Percentiles rank a stretch among this genome's conserved stretches.
Conservation (phyloP, 768 basidiomycete species). For the Pisolithus tinctorius region DNA sequence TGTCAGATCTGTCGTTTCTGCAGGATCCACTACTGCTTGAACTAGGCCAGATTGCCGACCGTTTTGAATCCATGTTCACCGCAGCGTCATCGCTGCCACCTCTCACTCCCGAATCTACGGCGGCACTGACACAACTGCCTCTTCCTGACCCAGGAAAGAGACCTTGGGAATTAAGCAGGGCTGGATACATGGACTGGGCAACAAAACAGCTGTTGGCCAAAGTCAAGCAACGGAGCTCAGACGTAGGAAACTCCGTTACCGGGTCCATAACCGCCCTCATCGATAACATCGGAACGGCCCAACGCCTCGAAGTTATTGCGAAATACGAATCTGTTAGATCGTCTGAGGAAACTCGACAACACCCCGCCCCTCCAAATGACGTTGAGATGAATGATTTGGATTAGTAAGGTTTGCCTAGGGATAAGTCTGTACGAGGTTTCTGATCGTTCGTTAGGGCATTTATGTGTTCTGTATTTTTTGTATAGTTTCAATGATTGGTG, state of each 20-base stretch:
- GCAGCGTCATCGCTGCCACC: constrained; percentile 44
- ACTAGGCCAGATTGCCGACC: constrained; percentile 34
- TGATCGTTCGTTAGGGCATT: no score
- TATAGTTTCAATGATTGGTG: no score
- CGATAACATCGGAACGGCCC: constrained; percentile 12
- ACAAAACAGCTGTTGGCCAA: constrained; percentile 44
- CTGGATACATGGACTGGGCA: constrained; percentile 78
- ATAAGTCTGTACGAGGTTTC: no score
- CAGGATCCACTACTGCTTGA: constrained; percentile 31
- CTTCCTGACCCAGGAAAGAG: constrained; percentile 57
- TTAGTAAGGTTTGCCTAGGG: no score
- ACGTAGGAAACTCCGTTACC: constrained; percentile 15
- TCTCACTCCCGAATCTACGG: constrained; percentile 33
- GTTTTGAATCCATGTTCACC: constrained; percentile 39
- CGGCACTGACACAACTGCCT: constrained; percentile 26
- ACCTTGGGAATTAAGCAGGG: constrained; percentile 69
- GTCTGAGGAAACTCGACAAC: neutral
- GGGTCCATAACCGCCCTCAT: constrained; percentile 14
- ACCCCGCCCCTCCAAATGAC: neutral
- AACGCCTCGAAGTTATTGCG: constrained; percentile 14
- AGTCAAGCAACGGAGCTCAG: constrained; percentile 15
- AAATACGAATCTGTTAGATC: constrained; percentile 5
- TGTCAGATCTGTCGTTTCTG: constrained; percentile 40
- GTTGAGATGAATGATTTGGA: neutral
- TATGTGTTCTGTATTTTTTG: no score